Evolutionary conservation across 192 early-diverging fungal genomes (phyloP), one percentile per base, ranked within the genome.

Genomic region (Phlyctochytrium arcticum): DNA sequence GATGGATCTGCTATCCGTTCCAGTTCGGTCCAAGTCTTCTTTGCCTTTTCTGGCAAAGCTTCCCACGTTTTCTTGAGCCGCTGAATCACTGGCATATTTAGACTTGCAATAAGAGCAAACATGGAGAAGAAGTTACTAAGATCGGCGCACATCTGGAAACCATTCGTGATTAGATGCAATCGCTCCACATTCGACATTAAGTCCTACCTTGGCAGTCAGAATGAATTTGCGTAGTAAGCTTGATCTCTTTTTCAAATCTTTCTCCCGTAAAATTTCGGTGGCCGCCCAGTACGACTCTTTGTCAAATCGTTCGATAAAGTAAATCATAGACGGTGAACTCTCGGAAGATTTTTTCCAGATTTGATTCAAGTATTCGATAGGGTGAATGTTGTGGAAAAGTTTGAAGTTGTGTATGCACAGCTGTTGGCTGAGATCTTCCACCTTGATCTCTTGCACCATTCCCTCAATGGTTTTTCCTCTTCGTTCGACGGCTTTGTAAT

Each of bases 41-140:
- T 83, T 10, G 62, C 50, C 60, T 84, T 80, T 8, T 82, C 78
- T 5, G 75, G 67, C 44, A 84, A 51, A 9, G 54, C 82, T 65
- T 85, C 80, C 84, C 84, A 85, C 3, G 84, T 83, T 62, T 82
- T 82, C 58, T 83, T 85, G 32, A 86, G 57, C 35, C 84, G 65
- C 55, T 70, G 72, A 30, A 86, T 77, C n/a, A 80, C 77, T 10
- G 75, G 62, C 39, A 80, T 58, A 36, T 74, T 79, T 12, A 86
- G 60, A n/a, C 80, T 82, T 19, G 80, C 71, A 33, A 85, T 75
- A n/a, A 86, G 46, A n/a, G 82, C 73, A 65, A 85, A 85, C 63
- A 79, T 67, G 29, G 69, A 61, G 68, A 81, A 86, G 59, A 83
- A 86, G 68, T 86, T 86, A 57, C 84, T 80, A 15, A 72, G 34